Conservation (phyloP, 163 green algal species). For the Smithsoniella earleae region DNA sequence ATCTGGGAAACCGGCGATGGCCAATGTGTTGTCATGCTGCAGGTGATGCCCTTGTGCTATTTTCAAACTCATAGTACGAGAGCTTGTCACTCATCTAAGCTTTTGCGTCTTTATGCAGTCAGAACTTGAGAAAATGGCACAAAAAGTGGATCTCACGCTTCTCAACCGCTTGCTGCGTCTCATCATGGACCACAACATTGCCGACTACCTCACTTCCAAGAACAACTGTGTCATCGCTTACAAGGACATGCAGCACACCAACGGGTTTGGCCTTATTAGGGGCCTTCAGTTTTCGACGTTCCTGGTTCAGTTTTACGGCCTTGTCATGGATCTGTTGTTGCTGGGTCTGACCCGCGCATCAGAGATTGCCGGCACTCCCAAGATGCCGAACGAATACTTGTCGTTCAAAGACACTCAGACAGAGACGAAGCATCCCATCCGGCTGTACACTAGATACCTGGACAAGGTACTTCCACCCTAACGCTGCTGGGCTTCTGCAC, state of each 20-base stretch:
- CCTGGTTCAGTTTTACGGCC: constrained; percentile 83
- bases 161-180: constrained; percentile 91
- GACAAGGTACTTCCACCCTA: constrained; percentile 53
- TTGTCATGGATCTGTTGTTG: constrained; percentile 95
- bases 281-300: constrained; percentile 98
- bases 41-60: constrained; percentile 35
- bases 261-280: constrained; percentile 94
- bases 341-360: constrained; percentile 90
- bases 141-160: constrained; percentile 96
- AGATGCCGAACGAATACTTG: constrained; percentile 31
- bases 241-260: constrained; percentile 99
- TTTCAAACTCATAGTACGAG: too few relatives aligned
- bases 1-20: constrained; percentile 93
- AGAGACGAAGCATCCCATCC: constrained; percentile 94
- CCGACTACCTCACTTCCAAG: constrained; percentile 99
- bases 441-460: constrained; percentile 93
- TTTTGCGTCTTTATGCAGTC: constrained; percentile 66
- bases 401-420: constrained; percentile 38
- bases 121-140: constrained; percentile 90
- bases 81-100: too few relatives aligned
- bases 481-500: neutral
- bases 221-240: constrained; percentile 99
- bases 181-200: constrained; percentile 97
- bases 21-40: constrained; percentile 97
- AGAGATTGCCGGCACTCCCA: constrained; percentile 86